phyloP scores from a whole-genome alignment of 225 moss, liverwort and hornwort genomes.

The Marchantia paleacea region DNA sequence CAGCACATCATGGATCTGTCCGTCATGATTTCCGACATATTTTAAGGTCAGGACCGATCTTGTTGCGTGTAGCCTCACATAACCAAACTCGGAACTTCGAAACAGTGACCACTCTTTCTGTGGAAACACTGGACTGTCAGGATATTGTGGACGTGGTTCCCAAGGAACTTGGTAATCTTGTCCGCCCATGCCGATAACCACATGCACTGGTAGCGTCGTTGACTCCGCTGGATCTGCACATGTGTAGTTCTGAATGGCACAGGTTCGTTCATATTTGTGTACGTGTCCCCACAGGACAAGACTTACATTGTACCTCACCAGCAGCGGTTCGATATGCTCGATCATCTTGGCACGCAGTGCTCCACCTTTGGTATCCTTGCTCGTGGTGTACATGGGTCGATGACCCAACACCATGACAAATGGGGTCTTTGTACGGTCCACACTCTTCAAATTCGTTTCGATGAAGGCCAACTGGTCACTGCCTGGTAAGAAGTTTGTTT shows the following conservation, averaged over 20 bases:
- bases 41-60: conserved; percentile 52
- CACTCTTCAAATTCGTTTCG: conserved; percentile 47
- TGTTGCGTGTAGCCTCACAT: conserved; percentile 63
- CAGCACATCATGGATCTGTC: conserved; percentile 69
- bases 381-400: conserved; percentile 82
- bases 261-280: conserved; percentile 94
- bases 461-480: conserved; percentile 68
- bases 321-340: conserved; percentile 67
- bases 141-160: conserved; percentile 53
- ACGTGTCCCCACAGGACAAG: conserved; percentile 90
- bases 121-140: conserved; percentile 63
- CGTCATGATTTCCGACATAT: conserved; percentile 87
- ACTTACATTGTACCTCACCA: conserved; percentile 61
- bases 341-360: conserved; percentile 46
- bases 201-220: conserved; percentile 57
- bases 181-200: conserved; percentile 94
- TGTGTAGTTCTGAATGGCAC: conserved; percentile 55
- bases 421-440: conserved; percentile 63
- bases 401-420: conserved; percentile 85
- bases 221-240: conserved; percentile 35
- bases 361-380: conserved; percentile 30
- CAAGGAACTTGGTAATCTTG: conserved; percentile 89
- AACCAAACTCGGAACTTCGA: conserved; percentile 70
- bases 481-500: conserved; percentile 64
- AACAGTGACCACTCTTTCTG: conserved; percentile 77